Conservation (phyloP, 2,329 filamentous ascomycete genomes). For the Cordyceps cicadae region DNA sequence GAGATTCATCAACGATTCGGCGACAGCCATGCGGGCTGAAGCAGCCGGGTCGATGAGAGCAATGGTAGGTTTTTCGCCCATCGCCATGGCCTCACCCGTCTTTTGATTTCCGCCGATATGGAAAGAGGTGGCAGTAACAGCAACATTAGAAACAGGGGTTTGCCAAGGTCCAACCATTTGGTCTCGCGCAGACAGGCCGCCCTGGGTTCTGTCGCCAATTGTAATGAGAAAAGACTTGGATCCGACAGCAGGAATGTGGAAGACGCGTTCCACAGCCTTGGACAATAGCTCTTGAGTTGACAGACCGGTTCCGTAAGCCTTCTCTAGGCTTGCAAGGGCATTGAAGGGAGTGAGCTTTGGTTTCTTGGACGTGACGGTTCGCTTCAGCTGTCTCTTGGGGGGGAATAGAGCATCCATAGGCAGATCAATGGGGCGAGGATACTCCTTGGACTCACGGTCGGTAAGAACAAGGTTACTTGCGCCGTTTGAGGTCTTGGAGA, state of each 20-base stretch:
- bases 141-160: constrained; percentile 85
- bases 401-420: constrained; percentile 86
- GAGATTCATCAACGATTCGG: constrained; percentile 86
- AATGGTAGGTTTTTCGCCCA: constrained; percentile 85
- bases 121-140: constrained; percentile 80
- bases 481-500: constrained; percentile 51
- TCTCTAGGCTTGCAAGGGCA: constrained; percentile 53
- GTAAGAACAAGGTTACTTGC: constrained; percentile 68
- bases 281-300: constrained; percentile 45
- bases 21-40: constrained; percentile 93
- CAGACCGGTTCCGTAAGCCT: constrained; percentile 47
- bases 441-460: constrained; percentile 67
- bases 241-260: constrained; percentile 81
- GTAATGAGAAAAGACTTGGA: constrained; percentile 97
- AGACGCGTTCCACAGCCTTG: constrained; percentile 70
- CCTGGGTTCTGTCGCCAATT: constrained; percentile 87
- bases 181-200: constrained; percentile 78
- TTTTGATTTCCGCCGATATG: constrained; percentile 55
- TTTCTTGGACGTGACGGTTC: constrained; percentile 63
- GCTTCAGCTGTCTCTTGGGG: constrained; percentile 73
- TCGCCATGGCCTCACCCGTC: constrained; percentile 92
- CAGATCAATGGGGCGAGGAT: constrained; percentile 75
- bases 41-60: constrained; percentile 84
- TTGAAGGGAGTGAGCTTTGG: constrained; percentile 65
- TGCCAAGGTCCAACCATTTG: constrained; percentile 98